Percentiles rank a stretch among this genome's conserved stretches.
Conservation (phyloP, 2,329 filamentous ascomycete genomes). For the Zalaria sp. region DNA sequence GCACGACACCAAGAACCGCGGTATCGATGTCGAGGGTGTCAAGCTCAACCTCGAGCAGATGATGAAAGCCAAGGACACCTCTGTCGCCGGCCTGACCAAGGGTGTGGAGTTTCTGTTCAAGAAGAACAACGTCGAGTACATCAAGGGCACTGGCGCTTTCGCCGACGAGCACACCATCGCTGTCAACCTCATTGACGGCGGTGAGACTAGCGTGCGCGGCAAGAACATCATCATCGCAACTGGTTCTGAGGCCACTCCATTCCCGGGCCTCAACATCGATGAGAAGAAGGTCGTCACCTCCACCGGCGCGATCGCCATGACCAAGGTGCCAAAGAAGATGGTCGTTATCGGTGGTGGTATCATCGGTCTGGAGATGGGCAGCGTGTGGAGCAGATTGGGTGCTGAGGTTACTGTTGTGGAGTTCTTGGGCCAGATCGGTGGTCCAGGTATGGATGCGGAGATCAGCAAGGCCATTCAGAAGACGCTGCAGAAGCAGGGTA, state of each 20-base stretch:
- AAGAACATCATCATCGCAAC: conserved; percentile 99
- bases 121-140: conserved; percentile 97
- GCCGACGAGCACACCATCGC: conserved; percentile 82
- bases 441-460: conserved; percentile 92
- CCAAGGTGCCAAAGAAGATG: conserved; percentile 91
- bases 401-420: conserved; percentile 94
- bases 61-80: conserved; percentile 97
- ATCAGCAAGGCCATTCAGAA: conserved; percentile 87
- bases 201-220: conserved; percentile 70
- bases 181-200: conserved; percentile 79
- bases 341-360: conserved; percentile 96
- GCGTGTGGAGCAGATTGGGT: conserved; percentile 91
- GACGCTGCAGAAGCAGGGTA: conserved; percentile 87
- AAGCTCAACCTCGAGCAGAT: conserved; percentile 89
- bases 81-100: conserved; percentile 80
- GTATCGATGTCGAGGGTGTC: conserved; percentile 94
- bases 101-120: conserved; percentile 97
- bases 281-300: conserved; percentile 96
- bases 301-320: conserved; percentile 81
- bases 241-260: conserved; percentile 87
- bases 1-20: conserved; percentile 92
- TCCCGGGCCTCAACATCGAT: conserved; percentile 89
- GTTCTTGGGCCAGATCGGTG: conserved; percentile 90
- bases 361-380: conserved; percentile 95
- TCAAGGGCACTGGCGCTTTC: conserved; percentile 85